Percentiles rank a stretch among this genome's conserved stretches.
phyloP scores from a whole-genome alignment of 371 early-diverging fungal species.

The Mortierella sp. region DNA sequence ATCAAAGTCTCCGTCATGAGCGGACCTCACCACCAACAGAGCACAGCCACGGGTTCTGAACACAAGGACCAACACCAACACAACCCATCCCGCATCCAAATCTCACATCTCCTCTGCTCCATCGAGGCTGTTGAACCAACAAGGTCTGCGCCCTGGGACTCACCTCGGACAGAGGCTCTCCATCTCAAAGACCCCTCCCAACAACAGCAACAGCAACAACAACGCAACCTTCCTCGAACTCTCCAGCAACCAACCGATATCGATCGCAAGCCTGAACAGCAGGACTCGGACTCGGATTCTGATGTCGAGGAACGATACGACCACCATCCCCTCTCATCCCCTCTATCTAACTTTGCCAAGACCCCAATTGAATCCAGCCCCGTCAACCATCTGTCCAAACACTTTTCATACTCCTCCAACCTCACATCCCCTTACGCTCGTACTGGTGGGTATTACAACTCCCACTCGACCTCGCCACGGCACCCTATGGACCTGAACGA shows the following conservation, averaged over 20 bases:
- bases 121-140: constrained; percentile 21
- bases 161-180: constrained; percentile 23
- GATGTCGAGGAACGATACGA: neutral
- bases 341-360: neutral
- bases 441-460: neutral
- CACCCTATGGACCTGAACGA: constrained; percentile 5
- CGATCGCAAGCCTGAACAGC: neutral
- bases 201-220: neutral
- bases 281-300: constrained; percentile 1
- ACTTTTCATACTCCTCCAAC: constrained; percentile 3
- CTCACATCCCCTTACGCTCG: neutral
- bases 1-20: constrained; percentile 14
- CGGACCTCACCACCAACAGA: constrained; percentile 29
- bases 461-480: constrained; percentile 1
- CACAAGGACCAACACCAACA: constrained; percentile 22
- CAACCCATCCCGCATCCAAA: constrained; percentile 24
- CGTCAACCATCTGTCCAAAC: neutral
- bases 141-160: constrained; percentile 29
- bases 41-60: constrained; percentile 5
- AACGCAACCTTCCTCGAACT: neutral
- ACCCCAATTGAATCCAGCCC: neutral
- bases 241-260: neutral
- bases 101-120: constrained; percentile 40
- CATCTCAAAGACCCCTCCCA: constrained; percentile 19
- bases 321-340: neutral